phyloP scores from a whole-genome alignment of 495 filamentous ascomycete species.

The Aspergillus indologenus region DNA sequence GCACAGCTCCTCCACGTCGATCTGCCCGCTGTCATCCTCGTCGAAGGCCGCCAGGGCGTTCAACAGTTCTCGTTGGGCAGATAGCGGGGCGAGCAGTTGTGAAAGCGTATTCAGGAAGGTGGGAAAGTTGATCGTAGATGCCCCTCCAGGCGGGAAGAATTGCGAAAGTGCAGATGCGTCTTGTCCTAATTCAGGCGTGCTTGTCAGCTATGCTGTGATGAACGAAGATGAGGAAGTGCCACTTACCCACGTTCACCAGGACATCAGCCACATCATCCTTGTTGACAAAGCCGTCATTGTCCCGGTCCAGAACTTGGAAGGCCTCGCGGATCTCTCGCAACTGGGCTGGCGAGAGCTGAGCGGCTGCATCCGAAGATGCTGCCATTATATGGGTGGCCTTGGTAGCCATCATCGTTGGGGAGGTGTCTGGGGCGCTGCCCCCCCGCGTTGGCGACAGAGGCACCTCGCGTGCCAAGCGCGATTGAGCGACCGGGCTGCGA shows the following conservation, averaged over 20 bases:
- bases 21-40: slow-evolving; percentile 88
- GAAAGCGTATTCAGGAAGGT: slow-evolving; percentile 78
- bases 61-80: slow-evolving; percentile 69
- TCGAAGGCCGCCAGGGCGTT: slow-evolving; percentile 94
- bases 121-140: slow-evolving; percentile 74
- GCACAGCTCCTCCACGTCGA: slow-evolving; percentile 77
- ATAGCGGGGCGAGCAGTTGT: slow-evolving; percentile 65
- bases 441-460: slow-evolving; percentile 46
- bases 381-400: slow-evolving; percentile 28
- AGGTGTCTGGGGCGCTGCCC: slow-evolving; percentile 27
- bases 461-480: slow-evolving; percentile 39
- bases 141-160: slow-evolving; percentile 70
- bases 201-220: background rate
- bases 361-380: slow-evolving; percentile 49
- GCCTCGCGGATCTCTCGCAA: slow-evolving; percentile 75
- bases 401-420: slow-evolving; percentile 28
- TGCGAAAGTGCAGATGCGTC: slow-evolving; percentile 57
- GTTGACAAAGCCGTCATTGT: slow-evolving; percentile 72
- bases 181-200: slow-evolving; percentile 39
- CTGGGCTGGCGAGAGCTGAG: slow-evolving; percentile 63
- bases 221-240: background rate
- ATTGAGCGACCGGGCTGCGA: slow-evolving; percentile 35
- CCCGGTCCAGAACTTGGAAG: slow-evolving; percentile 81
- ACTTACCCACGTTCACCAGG: slow-evolving; percentile 69
- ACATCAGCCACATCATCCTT: slow-evolving; percentile 77